phyloP scores from a whole-genome alignment of 371 early-diverging fungal species.

The Lichtheimia hyalospora region DNA sequence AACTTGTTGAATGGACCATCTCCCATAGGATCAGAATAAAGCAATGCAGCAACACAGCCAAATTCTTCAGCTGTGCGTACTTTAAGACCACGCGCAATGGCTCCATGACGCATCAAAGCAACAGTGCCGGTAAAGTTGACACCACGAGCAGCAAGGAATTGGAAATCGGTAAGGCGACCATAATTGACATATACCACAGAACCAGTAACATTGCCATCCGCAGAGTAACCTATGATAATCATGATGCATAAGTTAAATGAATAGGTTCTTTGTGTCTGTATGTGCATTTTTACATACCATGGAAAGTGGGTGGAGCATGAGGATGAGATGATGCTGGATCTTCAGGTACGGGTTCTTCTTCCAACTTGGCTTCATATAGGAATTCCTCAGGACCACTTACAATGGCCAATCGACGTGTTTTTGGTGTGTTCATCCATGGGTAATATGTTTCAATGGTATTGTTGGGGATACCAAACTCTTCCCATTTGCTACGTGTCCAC shows the following conservation, averaged over 20 bases:
- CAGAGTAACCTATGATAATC: slow-evolving; percentile 43
- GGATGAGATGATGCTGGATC: slow-evolving; percentile 43
- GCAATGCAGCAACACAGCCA: slow-evolving; percentile 58
- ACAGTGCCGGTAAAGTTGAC: slow-evolving; percentile 49
- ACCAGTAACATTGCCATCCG: slow-evolving; percentile 63
- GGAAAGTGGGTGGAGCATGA: slow-evolving; percentile 58
- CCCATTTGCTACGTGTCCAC: slow-evolving; percentile 54
- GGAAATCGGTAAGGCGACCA: slow-evolving; percentile 59
- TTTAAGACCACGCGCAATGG: slow-evolving; percentile 55
- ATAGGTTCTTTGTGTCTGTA: neutral
- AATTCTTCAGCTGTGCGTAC: slow-evolving; percentile 58
- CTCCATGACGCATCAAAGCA: slow-evolving; percentile 62
- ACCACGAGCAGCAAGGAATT: slow-evolving; percentile 37
- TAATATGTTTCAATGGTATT: slow-evolving; percentile 57
- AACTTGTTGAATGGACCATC: slow-evolving; percentile 31
- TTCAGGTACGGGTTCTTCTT: slow-evolving; percentile 52
- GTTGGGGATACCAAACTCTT: slow-evolving; percentile 49
- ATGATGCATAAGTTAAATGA: too few species aligned
- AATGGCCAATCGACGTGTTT: slow-evolving; percentile 50
- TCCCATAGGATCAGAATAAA: slow-evolving; percentile 35
- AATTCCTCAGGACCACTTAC: slow-evolving; percentile 43
- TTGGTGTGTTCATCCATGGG: slow-evolving; percentile 60
- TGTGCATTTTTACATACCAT: slow-evolving; percentile 36
- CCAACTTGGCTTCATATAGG: slow-evolving; percentile 49
- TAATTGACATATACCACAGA: slow-evolving; percentile 67